Percentiles rank a stretch among this genome's conserved stretches.
phyloP scores from a whole-genome alignment of 148 eudicot genomes.

The Selenicereus undatus region DNA sequence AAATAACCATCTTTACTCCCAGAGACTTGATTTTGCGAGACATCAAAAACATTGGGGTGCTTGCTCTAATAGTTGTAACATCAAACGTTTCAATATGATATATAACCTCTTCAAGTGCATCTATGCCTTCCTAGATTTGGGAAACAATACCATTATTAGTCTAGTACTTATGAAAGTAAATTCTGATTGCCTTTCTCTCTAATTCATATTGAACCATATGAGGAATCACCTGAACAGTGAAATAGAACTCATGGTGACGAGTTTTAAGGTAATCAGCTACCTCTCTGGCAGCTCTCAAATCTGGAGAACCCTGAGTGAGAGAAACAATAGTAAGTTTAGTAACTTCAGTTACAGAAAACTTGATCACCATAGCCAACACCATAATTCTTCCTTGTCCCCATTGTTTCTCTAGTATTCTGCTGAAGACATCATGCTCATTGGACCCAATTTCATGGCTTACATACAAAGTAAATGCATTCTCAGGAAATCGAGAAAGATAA shows the following conservation, averaged over 20 bases:
- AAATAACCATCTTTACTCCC: slow-evolving; percentile 96
- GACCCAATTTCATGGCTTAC: too few species aligned
- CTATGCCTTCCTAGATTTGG: slow-evolving; percentile 79
- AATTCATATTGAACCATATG: not conserved
- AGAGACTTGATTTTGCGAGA: slow-evolving; percentile 92
- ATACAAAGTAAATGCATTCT: too few species aligned
- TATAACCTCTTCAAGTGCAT: slow-evolving; percentile 92
- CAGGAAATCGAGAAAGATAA: too few species aligned
- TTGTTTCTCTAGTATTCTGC: too few species aligned
- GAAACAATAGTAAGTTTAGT: slow-evolving; percentile 12
- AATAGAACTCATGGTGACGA: slow-evolving; percentile 93
- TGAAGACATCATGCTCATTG: too few species aligned
- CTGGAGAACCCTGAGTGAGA: slow-evolving; percentile 83
- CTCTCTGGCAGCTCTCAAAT: slow-evolving; percentile 86
- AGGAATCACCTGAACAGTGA: slow-evolving; percentile 78
- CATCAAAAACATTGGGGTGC: slow-evolving; percentile 99
- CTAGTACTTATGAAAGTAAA: not conserved
- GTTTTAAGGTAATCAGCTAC: slow-evolving; percentile 92
- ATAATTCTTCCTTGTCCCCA: too few species aligned
- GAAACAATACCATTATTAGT: slow-evolving; percentile 8
- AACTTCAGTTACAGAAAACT: not conserved
- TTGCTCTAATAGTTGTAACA: slow-evolving; percentile 91
- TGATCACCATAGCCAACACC: too few species aligned
- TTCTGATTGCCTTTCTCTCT: not conserved
- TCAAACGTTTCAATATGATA: slow-evolving; percentile 95